Evolutionary conservation across 1,284 basidiomycete genomes (phyloP), one percentile per base, ranked within the genome.

Genomic region (Sphagnurus paluster): DNA sequence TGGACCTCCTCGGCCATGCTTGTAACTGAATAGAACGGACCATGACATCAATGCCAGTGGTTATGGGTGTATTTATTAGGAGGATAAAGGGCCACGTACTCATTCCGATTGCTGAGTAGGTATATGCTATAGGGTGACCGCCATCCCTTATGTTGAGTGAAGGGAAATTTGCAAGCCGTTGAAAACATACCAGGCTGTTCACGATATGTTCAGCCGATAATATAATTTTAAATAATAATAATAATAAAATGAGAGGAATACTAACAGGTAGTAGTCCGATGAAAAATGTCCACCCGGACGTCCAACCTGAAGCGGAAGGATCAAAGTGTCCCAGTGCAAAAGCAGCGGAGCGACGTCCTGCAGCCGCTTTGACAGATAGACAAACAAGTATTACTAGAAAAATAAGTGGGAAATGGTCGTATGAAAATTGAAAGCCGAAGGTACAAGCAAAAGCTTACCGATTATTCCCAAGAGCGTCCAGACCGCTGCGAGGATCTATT

Each of bases 1-100:
- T 77, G 76, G 5, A 86, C 80, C 60, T 87, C 83, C 59, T 85
- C 84, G 1, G 82, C 77, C 75, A 81, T 80, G 54, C 73, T 80
- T 13, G 76, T 63, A 23, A 80, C 78, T 80, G 33, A 35, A 23
- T 30, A 39, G 16, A 32, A 33, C 20, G n/a, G n/a, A n/a, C n/a
- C n/a, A n/a, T n/a, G n/a, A n/a, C 17, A 40, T 10, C 17, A 10
- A n/a, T n/a, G 14, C n/a, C n/a, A n/a, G 11, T 40, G 17, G 24
- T 36, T 26, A 45, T 21, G 30, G 9, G 20, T 20, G 3, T 4
- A 10, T 28, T 25, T 30, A 9, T 35, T 9, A 32, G 26, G 24
- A 36, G 26, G 21, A 33, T 2, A 19, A 60, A 30, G 11, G 8
- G n/a, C n/a, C 20, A 10, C 65, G 45, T 52, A 78, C 78, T 72